Percentiles rank a stretch among this genome's conserved stretches.
phyloP scores from a whole-genome alignment of 2,329 filamentous ascomycete genomes.

The Colletotrichum sp. region DNA sequence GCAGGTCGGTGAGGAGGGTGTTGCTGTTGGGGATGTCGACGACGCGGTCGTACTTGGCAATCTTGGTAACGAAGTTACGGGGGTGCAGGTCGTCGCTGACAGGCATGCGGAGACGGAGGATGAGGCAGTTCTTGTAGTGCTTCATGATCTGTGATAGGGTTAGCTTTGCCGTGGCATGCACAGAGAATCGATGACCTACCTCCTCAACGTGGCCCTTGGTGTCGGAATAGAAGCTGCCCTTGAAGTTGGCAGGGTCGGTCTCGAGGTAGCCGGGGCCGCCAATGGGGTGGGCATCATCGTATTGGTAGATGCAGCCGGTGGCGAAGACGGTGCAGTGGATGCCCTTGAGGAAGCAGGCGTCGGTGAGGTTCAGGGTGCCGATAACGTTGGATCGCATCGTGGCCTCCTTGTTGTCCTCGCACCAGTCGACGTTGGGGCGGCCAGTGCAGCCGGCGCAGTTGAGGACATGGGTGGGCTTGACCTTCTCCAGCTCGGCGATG shows the following conservation, averaged over 20 bases:
- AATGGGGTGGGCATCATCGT: constrained; percentile 64
- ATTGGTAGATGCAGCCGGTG: constrained; percentile 71
- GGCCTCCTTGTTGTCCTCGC: constrained; percentile 70
- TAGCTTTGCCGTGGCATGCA: not conserved
- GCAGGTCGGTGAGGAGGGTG: constrained; percentile 67
- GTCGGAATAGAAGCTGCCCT: constrained; percentile 70
- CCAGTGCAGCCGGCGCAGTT: constrained; percentile 71
- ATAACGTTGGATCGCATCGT: constrained; percentile 72
- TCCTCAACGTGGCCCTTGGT: constrained; percentile 70
- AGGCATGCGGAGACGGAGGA: constrained; percentile 72
- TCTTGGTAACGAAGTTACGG: constrained; percentile 74
- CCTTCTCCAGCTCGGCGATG: constrained; percentile 56
- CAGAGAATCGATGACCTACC: constrained; percentile 38
- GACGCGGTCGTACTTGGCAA: constrained; percentile 66
- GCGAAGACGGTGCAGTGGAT: constrained; percentile 71
- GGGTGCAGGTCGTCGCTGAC: constrained; percentile 70
- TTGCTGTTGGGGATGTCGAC: constrained; percentile 73
- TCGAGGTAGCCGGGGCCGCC: constrained; percentile 65
- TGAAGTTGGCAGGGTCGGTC: constrained; percentile 67
- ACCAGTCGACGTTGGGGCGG: constrained; percentile 73
- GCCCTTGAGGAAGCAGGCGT: constrained; percentile 61
- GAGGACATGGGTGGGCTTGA: constrained; percentile 69
- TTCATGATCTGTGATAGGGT: constrained; percentile 57
- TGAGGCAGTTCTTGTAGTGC: constrained; percentile 63
- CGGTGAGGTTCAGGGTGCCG: constrained; percentile 66